phyloP scores from a whole-genome alignment of 1,139 yeast species.

The Lodderomyces oxycetoniae region DNA sequence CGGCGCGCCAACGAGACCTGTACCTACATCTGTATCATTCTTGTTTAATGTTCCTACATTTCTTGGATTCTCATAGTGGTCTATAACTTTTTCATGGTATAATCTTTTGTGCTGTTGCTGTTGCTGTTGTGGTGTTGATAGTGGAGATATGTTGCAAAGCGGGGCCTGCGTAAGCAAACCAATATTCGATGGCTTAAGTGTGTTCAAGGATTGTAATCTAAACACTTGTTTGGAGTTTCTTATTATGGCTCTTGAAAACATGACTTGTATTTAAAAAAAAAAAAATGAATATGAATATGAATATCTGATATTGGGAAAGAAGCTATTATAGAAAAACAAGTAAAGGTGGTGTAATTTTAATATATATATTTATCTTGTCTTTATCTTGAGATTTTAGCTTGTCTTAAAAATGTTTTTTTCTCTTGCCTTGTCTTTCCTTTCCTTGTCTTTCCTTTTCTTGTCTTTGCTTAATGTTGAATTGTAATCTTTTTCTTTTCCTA shows the following conservation, averaged over 20 bases:
- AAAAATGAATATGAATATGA: too few species aligned
- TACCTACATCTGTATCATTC: conserved; percentile 75
- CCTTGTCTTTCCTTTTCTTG: too few species aligned
- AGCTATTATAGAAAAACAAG: too few species aligned
- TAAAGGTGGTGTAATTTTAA: too few species aligned
- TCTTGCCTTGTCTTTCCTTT: too few species aligned
- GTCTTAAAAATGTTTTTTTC: too few species aligned
- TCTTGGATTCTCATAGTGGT: conserved; percentile 94
- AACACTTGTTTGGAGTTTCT: conserved; percentile 12
- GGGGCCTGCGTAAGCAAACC: not conserved
- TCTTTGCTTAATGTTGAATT: too few species aligned
- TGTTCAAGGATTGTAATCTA: conserved; percentile 3
- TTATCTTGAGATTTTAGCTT: too few species aligned
- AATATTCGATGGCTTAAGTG: conserved; percentile 4
- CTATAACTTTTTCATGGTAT: conserved; percentile 77
- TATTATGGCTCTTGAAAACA: conserved; percentile 24
- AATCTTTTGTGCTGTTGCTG: conserved; percentile 19
- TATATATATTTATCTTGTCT: too few species aligned
- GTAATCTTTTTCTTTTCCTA: not conserved
- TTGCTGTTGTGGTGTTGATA: conserved; percentile 1
- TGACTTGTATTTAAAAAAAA: conserved; percentile 7
- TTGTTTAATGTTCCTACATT: conserved; percentile 93
- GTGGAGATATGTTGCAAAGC: not conserved
- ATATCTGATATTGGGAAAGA: too few species aligned
- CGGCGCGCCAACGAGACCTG: conserved; percentile 97